These are phyloP conservation scores for Begonia masoniana DNA, from an alignment of 306 rosid genomes.

Conservation along the genomic window DNA sequence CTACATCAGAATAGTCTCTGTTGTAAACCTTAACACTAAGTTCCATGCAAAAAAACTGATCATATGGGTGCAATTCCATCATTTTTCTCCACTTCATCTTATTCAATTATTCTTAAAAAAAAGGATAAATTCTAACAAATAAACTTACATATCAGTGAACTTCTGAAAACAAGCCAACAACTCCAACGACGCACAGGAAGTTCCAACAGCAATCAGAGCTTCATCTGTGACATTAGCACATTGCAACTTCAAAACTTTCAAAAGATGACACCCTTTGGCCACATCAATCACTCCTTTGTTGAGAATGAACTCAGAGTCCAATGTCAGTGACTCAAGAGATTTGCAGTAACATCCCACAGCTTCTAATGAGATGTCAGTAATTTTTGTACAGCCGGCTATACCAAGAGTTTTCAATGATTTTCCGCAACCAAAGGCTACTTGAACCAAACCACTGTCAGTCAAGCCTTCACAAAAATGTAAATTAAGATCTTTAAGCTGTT, in stretches of 20 bases:
- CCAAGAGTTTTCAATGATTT: slow-evolving; percentile 73
- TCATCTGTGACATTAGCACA: slow-evolving; percentile 81
- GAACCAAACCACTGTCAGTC: slow-evolving; percentile 62
- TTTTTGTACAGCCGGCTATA: slow-evolving; percentile 81
- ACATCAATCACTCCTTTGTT: slow-evolving; percentile 71
- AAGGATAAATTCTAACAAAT: slow-evolving; percentile 2
- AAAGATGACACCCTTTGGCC: slow-evolving; percentile 58
- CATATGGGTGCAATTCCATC: background rate
- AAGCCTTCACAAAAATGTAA: slow-evolving; percentile 90
- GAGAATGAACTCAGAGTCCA: slow-evolving; percentile 80
- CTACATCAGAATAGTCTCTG: background rate
- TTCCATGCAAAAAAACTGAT: background rate
- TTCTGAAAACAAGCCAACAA: slow-evolving; percentile 72
- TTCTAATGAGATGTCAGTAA: slow-evolving; percentile 67
- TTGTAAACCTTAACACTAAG: background rate
- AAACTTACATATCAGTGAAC: slow-evolving; percentile 74
- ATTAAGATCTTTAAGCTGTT: slow-evolving; percentile 75
- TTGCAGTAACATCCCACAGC: slow-evolving; percentile 65
- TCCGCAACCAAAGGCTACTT: slow-evolving; percentile 52
- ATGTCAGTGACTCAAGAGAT: slow-evolving; percentile 52
- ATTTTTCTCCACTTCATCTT: background rate
- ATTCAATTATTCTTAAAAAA: background rate
- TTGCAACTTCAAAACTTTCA: slow-evolving; percentile 77
- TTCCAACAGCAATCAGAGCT: slow-evolving; percentile 73
- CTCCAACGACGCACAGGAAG: slow-evolving; percentile 47